These are phyloP conservation scores for Oryza nivara DNA, from an alignment of 176 grass and related monocot genomes.

Conservation along the genomic window DNA sequence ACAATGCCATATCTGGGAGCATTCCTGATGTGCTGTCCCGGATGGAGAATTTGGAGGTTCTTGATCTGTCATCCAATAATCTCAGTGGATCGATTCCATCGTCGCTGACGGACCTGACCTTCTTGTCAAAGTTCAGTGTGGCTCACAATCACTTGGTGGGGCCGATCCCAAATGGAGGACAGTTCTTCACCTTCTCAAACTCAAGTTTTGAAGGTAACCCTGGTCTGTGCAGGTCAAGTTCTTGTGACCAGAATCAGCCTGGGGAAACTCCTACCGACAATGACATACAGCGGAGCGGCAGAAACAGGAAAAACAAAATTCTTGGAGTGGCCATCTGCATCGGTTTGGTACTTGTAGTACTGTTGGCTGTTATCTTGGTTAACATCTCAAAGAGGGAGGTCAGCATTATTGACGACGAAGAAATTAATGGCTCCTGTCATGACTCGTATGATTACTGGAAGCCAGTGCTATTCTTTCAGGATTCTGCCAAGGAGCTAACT, in stretches of 20 bases:
- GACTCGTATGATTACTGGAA: constrained; percentile 67
- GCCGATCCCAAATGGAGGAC: constrained; percentile 65
- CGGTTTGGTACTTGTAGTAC: constrained; percentile 62
- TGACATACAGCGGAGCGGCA: constrained; percentile 33
- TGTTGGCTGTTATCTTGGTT: constrained; percentile 71
- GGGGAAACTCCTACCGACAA: constrained; percentile 18
- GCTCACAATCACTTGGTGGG: constrained; percentile 81
- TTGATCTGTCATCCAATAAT: constrained; percentile 89
- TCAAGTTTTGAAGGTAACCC: constrained; percentile 91
- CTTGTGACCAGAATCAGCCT: constrained; percentile 57
- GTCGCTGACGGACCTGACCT: constrained; percentile 75
- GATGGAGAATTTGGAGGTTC: constrained; percentile 92
- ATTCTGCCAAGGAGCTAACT: constrained; percentile 77
- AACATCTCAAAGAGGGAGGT: constrained; percentile 74
- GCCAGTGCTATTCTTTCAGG: constrained; percentile 82
- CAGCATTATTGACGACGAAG: constrained; percentile 49
- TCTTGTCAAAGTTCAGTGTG: constrained; percentile 96
- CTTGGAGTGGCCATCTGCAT: constrained; percentile 78
- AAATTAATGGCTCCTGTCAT: constrained; percentile 43
- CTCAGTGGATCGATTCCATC: constrained; percentile 77
- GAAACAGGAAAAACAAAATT: constrained; percentile 64
- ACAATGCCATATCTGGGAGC: constrained; percentile 68
- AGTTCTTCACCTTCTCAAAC: constrained; percentile 95
- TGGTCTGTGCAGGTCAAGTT: constrained; percentile 59
- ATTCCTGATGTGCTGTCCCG: constrained; percentile 72